Base-by-base conservation (phyloP, 768 basidiomycete species). In the Trametes meyenii region DNA sequence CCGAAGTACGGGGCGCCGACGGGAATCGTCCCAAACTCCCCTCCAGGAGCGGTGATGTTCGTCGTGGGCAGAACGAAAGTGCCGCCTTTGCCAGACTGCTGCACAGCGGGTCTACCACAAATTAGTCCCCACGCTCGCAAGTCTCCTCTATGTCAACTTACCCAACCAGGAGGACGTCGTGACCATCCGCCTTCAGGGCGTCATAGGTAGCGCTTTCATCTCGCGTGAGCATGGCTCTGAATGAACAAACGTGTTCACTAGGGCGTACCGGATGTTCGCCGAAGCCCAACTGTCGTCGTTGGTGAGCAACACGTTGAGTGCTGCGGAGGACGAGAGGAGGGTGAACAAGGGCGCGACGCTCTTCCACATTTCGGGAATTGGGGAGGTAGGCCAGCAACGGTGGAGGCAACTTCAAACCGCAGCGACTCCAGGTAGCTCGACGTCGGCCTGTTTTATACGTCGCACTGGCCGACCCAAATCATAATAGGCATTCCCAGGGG, bases 241-340 rank as follows among this genome's bases (percentile, higher is more conserved):
- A 7, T 11, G 12, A 4, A 2, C 23, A 23, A 26, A 26, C 23
- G 10, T 29, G 46, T 2, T 19, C 5, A 17, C 16, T 6, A n/a
- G 8, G 7, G 44, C 66, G 11, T 50, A 71, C 72, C 73, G 67
- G 40, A 74, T 72, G 60, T 74, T 74, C 7, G 73, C 73, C 11
- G 72, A 69, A n/a, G 72, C 73, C 73, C 73, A 72, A 40, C 69
- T 72, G 49, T 74, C 73, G 51, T 74, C 73, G 56, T 74, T 74
- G 16, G 69, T 71, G 52, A 74, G 56, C 48, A 74, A 52, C 42
- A 74, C 71, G 55, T 74, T 73, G 57, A 74, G 56, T 23, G 62
- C 68, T 3, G 63, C 54, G 7, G 55, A 60, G 14, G 55, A 61
- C 26, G 65, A 64, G 16, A 51, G 53, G 2, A 66, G 44, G 5